phyloP scores from a whole-genome alignment of 2,329 filamentous ascomycete genomes.

The Xylariales sp. region DNA sequence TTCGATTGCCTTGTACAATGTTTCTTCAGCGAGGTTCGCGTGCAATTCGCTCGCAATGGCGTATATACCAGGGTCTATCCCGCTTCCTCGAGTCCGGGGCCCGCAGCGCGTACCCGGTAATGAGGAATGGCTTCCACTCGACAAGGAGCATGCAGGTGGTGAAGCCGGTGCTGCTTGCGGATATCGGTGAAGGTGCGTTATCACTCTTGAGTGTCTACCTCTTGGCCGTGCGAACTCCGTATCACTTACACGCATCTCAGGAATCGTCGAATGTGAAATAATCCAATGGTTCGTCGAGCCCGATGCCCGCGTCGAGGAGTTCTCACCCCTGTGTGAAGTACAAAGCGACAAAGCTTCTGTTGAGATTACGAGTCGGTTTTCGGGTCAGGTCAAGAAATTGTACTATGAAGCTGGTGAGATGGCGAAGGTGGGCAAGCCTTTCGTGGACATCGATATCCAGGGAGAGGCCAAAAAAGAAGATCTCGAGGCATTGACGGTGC shows the following conservation, averaged over 20 bases:
- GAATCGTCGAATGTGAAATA: conserved; percentile 96
- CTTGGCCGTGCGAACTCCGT: not conserved
- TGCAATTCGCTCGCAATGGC: conserved; percentile 47
- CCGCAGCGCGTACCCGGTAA: conserved; percentile 21
- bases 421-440: conserved; percentile 88
- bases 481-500: conserved; percentile 33
- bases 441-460: conserved; percentile 92
- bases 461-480: conserved; percentile 66
- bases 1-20: conserved; percentile 34
- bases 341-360: conserved; percentile 92
- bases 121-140: conserved; percentile 45
- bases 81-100: conserved; percentile 28
- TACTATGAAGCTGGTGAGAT: conserved; percentile 96
- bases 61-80: conserved; percentile 35
- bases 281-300: conserved; percentile 99
- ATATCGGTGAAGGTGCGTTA: conserved; percentile 74
- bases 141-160: conserved; percentile 49
- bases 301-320: conserved; percentile 92
- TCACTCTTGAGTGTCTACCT: not conserved
- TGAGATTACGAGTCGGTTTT: conserved; percentile 92
- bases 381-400: conserved; percentile 92
- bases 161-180: conserved; percentile 77
- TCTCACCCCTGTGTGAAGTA: conserved; percentile 95
- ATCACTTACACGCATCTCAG: conserved; percentile 40
- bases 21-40: conserved; percentile 50